phyloP scores from a whole-genome alignment of 1,284 basidiomycete species.

The Vanrija humicola region DNA sequence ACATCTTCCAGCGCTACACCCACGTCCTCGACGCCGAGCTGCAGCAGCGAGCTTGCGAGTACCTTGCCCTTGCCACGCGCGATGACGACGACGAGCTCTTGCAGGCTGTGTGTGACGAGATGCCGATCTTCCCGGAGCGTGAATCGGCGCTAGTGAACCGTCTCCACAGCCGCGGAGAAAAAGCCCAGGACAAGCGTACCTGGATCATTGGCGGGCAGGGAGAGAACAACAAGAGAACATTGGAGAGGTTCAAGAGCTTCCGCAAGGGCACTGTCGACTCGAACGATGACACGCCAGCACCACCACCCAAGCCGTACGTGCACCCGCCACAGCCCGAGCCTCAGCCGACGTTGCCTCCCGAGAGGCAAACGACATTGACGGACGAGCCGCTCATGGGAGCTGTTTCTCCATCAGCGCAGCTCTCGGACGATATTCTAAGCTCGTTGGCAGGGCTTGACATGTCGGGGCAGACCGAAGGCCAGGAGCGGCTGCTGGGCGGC shows the following conservation, averaged over 20 bases:
- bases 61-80: conserved; percentile 74
- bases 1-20: conserved; percentile 95
- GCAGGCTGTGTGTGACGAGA: conserved; percentile 94
- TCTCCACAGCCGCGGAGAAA: conserved; percentile 80
- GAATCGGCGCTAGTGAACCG: conserved; percentile 83
- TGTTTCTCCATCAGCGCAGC: conserved; percentile 14
- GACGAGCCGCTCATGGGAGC: conserved; percentile 44
- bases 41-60: conserved; percentile 97
- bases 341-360: neutral
- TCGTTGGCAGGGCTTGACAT: conserved; percentile 80
- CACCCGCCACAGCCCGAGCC: neutral
- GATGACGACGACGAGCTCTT: conserved; percentile 86
- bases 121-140: conserved; percentile 95
- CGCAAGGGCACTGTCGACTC: conserved; percentile 50
- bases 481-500: conserved; percentile 29
- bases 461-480: conserved; percentile 46
- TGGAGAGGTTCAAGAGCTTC: conserved; percentile 56
- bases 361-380: neutral
- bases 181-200: conserved; percentile 87
- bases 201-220: conserved; percentile 95
- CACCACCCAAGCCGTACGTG: conserved; percentile 8
- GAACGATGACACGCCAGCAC: conserved; percentile 14
- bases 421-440: conserved; percentile 61
- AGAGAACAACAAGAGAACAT: conserved; percentile 70
- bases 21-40: conserved; percentile 97